Evolutionary conservation across 257 asterid genomes (phyloP), one percentile per base, ranked within the genome.

Genomic region (Anisodus acutangulus): DNA sequence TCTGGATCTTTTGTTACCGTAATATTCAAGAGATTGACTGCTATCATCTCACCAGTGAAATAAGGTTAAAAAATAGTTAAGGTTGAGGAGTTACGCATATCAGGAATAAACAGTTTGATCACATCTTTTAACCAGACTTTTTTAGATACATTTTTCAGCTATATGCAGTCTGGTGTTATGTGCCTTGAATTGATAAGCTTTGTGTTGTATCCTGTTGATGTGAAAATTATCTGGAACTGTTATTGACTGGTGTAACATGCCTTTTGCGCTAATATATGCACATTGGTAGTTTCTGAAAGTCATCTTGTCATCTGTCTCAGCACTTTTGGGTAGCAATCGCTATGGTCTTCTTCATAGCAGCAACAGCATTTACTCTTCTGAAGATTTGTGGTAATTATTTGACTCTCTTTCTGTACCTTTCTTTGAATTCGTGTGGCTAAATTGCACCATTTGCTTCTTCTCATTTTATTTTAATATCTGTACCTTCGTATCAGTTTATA

Each of bases 281-380:
- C 41, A 78, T 78, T 15, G 45, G 15, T 67, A 84, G 83, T 55
- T 78, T 78, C 76, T 84, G n/a, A 84, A 78, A 76, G 51, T 71
- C 68, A 4, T 68, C 37, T 82, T 79, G 7, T 84, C 71, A 69
- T 84, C 78, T 84, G 84, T 84, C 86, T 82, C 99, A 96, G 99
- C 99, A 96, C 88, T 96, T 96, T 54, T 96, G 99, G 98, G 98
- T 96, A 87, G 97, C 98, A 54, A 93, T 96, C 78, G 90, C 99
- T 66, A 94, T 96, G 99, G 97, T 96, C 88, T 96, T 96, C 93
- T 93, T 94, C 90, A 90, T 94, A 85, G 99, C 99, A 49, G 99
- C 98, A 9, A 94, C 98, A 69, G 53, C 92, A 74, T 96, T 96
- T 89, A 94, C 98, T 12, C 95, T 96, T 84, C 88, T 93, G 88